These are phyloP conservation scores for Haplosporangium gracile DNA, from an alignment of 192 early-diverging fungal species.

Conservation along the genomic window DNA sequence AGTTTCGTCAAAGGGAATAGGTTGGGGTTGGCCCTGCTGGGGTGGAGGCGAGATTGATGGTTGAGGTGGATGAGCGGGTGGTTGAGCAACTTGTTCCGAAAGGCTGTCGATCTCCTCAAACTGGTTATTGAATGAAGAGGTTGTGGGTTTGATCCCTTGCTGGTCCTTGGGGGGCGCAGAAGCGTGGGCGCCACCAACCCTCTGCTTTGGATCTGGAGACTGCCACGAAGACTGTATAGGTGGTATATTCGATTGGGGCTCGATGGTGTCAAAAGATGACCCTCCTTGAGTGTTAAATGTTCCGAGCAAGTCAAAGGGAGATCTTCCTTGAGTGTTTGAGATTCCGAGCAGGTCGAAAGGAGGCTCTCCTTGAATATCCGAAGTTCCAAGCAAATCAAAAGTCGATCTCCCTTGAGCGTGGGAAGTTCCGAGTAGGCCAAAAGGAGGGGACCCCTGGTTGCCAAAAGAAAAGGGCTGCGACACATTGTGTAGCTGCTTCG, in stretches of 20 bases:
- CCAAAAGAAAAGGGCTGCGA: background rate
- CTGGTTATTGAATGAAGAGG: background rate
- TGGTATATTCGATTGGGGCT: background rate
- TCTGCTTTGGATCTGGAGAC: background rate
- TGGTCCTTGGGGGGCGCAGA: background rate
- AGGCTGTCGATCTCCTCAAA: background rate
- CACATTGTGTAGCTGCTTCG: background rate
- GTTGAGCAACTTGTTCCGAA: background rate
- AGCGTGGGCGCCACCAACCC: background rate
- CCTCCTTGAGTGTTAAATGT: background rate
- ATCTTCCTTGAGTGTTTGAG: background rate
- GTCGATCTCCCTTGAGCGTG: background rate
- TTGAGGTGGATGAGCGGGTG: background rate
- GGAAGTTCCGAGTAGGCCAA: background rate
- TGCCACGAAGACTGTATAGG: background rate
- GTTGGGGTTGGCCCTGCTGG: background rate
- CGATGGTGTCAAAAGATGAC: background rate
- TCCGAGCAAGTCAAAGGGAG: background rate
- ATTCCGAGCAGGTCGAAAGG: background rate
- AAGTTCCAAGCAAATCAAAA: background rate
- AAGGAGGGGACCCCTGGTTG: background rate
- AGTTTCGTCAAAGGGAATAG: conserved; percentile 16
- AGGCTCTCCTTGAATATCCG: no score
- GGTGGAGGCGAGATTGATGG: background rate
- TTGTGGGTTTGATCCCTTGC: background rate